These are phyloP conservation scores for Solanum virginianum DNA, from an alignment of 257 asterid species.

Conservation along the genomic window DNA sequence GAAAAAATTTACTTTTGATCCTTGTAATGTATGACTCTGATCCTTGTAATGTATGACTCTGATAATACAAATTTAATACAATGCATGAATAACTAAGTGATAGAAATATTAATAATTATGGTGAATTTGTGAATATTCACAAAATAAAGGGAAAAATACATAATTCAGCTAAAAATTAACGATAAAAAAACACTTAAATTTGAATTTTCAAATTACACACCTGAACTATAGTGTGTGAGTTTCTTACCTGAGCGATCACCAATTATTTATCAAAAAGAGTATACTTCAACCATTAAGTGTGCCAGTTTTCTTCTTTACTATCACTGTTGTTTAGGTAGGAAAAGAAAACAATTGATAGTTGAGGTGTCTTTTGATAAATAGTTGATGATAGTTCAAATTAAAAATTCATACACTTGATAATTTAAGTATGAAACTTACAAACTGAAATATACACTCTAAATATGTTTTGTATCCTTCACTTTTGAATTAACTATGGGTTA, in stretches of 20 bases:
- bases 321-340: neutral
- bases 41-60: neutral
- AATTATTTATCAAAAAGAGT: neutral
- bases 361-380: neutral
- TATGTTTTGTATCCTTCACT: neutral
- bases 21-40: neutral
- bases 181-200: neutral
- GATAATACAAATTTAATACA: neutral
- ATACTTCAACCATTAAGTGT: neutral
- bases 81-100: neutral
- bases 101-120: neutral
- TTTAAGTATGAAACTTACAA: neutral
- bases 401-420: neutral
- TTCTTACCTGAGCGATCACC: accelerated
- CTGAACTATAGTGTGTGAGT: neutral
- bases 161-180: neutral
- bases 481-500: neutral
- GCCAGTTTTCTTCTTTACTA: neutral
- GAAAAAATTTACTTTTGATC: neutral
- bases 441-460: too few species aligned
- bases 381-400: neutral
- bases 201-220: neutral
- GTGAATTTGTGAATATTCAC: neutral
- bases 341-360: neutral
- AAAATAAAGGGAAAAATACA: neutral